Base-by-base conservation (phyloP, 139 green algal species). In the Auxenochlorella pyrenoidosa region DNA sequence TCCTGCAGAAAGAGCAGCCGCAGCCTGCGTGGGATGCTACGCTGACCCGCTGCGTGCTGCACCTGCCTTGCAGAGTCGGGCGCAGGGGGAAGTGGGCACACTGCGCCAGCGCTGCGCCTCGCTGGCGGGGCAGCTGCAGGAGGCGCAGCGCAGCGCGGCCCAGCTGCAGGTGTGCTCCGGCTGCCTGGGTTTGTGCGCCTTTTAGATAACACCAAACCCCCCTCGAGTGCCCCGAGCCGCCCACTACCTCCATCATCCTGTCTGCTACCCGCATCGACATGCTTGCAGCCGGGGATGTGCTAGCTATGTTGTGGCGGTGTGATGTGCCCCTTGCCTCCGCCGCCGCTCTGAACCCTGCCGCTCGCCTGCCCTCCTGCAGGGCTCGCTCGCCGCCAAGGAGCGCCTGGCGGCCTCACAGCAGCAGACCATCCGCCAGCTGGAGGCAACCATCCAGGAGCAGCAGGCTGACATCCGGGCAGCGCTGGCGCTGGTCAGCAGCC, bases 371-470 rank as follows among this genome's bases (percentile, higher is more conserved):
- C 26, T 41, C 26, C 12, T 82, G 83, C 75, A 83, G 73, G 75
- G 8, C 10, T 68, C n/a, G 12, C 76, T 85, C 21, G 60, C 44
- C 2, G 43, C 75, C 44, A 85, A 68, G 44, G 60, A 85, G 5
- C 77, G 83, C 47, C 87, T 85, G 36, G 21, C n/a, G 6, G 47
- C 34, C 1, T 51, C 80, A 2, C 87, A 90, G 81, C 63, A 63
- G 44, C 43, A 77, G 41, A 87, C 87, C 28, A 88, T 88, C 41
- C 19, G 18, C 47, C 80, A 40, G 32, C 81, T 90, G 82, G 87
- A 90, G 44, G 83, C 47, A 6, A 87, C 81, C 22, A 75, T 90
- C 5, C 19, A 28, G 28, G 87, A 90, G 58, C 87, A 90, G 87
- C 80, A 78, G 40, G 80, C 70, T 2, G 87, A 90, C 76, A 88